These are phyloP conservation scores for Plasmodium chabaudi DNA, from an alignment of 169 alveolate species.

Conservation along the genomic window DNA sequence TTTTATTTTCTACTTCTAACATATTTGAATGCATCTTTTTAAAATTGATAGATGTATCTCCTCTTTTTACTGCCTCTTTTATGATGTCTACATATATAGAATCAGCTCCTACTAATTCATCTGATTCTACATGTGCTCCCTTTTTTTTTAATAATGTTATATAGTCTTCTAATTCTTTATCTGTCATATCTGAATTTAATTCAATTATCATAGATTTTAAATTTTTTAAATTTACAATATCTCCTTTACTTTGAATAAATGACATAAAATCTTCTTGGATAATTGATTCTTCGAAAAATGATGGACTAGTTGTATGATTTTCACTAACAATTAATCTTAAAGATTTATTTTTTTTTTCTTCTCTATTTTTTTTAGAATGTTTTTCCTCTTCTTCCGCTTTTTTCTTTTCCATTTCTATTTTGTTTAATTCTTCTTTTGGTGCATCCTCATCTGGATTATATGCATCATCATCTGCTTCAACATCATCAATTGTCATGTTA, in stretches of 20 bases:
- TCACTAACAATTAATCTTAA: constrained; percentile 53
- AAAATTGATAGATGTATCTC: constrained; percentile 7
- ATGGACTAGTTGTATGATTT: constrained; percentile 53
- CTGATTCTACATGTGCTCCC: constrained; percentile 67
- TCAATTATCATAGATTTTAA: constrained; percentile 37
- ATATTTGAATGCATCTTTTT: constrained; percentile 1
- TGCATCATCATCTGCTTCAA: constrained; percentile 67
- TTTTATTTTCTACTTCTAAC: constrained; percentile 13
- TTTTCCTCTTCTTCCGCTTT: background rate
- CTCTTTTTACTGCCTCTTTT: constrained; percentile 58
- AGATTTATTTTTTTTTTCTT: constrained; percentile 22
- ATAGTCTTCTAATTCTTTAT: constrained; percentile 36
- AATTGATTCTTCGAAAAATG: constrained; percentile 64
- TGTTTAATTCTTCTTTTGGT: constrained; percentile 43
- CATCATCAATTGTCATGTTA: constrained; percentile 39
- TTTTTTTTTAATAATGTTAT: constrained; percentile 32
- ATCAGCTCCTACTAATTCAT: constrained; percentile 65
- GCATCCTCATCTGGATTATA: constrained; percentile 53
- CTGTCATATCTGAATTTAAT: constrained; percentile 39
- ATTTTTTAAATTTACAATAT: constrained; percentile 12
- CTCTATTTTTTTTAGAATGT: background rate
- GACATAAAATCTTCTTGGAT: constrained; percentile 36
- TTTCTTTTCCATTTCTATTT: constrained; percentile 1
- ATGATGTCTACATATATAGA: constrained; percentile 15
- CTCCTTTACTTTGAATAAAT: constrained; percentile 59